phyloP scores from a whole-genome alignment of 805 yeast genomes.

The Scheffersomyces lignosus region DNA sequence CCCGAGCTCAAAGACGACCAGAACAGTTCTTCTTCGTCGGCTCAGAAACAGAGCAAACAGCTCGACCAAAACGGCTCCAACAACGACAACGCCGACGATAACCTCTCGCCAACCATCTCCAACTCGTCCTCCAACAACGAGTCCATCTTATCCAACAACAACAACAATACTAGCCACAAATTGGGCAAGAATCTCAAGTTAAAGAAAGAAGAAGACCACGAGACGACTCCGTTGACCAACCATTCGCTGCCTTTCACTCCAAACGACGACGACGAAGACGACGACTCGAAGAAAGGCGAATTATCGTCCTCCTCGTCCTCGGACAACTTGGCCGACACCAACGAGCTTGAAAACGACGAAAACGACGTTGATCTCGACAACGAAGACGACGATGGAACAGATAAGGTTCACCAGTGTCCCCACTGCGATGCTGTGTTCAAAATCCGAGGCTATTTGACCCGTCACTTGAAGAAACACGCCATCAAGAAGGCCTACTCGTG shows the following conservation, averaged over 20 bases:
- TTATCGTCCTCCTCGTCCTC: conserved; percentile 7
- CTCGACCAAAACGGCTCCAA: conserved; percentile 5
- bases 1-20: conserved; percentile 4
- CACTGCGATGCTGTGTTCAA: conserved; percentile 50
- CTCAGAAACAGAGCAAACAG: conserved; percentile 1
- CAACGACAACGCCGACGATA: conserved; percentile 6
- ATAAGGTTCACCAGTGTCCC: conserved; percentile 41
- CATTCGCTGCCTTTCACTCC: conserved; percentile 28
- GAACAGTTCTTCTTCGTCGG: conserved; percentile 1
- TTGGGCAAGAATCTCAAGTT: not conserved
- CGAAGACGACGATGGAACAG: conserved; percentile 13
- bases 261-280: conserved; percentile 11
- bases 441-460: conserved; percentile 53
- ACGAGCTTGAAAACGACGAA: conserved; percentile 18
- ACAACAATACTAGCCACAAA: too few relatives aligned
- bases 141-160: conserved; percentile 23
- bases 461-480: conserved; percentile 56
- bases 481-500: conserved; percentile 52
- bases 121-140: conserved; percentile 35
- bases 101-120: conserved; percentile 39
- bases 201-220: conserved; percentile 12
- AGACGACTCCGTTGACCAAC: conserved; percentile 30
- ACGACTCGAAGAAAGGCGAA: conserved; percentile 1
- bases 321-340: conserved; percentile 5
- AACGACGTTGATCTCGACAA: conserved; percentile 9